phyloP scores from a whole-genome alignment of 129 eudicot genomes.

The Cynara cardunculus region DNA sequence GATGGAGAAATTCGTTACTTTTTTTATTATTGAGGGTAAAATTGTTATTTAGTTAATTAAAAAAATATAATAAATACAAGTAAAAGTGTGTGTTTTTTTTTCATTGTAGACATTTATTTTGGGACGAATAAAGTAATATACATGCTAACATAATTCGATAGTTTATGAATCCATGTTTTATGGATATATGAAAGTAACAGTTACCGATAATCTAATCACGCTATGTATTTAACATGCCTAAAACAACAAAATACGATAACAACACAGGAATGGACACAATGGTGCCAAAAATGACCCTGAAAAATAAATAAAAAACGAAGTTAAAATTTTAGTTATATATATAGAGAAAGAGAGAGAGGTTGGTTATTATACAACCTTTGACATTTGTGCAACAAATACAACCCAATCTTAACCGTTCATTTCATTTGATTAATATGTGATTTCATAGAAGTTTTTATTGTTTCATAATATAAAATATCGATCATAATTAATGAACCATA shows the following conservation, averaged over 20 bases:
- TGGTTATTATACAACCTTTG: too few species aligned
- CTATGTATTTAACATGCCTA: neutral
- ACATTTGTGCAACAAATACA: too few species aligned
- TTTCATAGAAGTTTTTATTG: too few species aligned
- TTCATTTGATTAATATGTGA: too few species aligned
- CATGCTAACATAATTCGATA: neutral
- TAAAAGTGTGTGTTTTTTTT: neutral
- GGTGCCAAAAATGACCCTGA: slow-evolving; percentile 11
- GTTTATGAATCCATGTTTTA: neutral
- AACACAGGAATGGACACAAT: slow-evolving; percentile 9
- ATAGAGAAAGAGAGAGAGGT: too few species aligned
- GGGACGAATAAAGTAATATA: neutral
- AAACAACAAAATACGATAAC: neutral
- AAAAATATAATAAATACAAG: neutral
- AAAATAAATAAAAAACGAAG: neutral
- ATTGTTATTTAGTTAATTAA: neutral
- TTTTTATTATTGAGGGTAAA: neutral
- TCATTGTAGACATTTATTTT: neutral
- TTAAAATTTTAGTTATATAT: neutral
- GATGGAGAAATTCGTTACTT: neutral
- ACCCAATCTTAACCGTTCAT: too few species aligned
- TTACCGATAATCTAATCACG: neutral
- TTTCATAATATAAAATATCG: too few species aligned
- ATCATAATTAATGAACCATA: too few species aligned
- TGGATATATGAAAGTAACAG: neutral